Base-by-base conservation (phyloP, 202 grass and related monocot genomes). In the Musa balbisiana region DNA sequence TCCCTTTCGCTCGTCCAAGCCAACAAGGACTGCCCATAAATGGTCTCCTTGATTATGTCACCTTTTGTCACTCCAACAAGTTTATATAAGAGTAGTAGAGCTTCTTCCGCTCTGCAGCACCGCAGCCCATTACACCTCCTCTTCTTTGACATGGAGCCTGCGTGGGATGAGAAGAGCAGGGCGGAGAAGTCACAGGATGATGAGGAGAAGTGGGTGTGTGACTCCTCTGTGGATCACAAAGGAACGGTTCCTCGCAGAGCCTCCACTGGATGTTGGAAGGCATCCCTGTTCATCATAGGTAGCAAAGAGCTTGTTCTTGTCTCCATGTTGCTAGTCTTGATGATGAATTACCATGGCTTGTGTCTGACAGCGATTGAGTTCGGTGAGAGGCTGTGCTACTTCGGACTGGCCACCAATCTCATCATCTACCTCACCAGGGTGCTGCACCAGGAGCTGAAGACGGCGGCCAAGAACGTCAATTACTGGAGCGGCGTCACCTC, bases 401-500 rank as follows among this genome's bases (percentile, higher is more conserved):
- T 80, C 25, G 92, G 92, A 2, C 72, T 96, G 2, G 77, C 83
- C 0, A 84, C 85, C 6, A 92, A 87, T 82, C 65, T 96, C n/a
- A 92, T 96, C 72, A 72, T 92, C 3, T 96, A 96, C 78, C 78
- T 96, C 67, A 92, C 75, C 19, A 88, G 83, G 71, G 89, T 90
- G 56, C 73, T 96, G n/a, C 84, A 90, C 8, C 77, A 96, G 87
- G 92, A 96, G 20, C 80, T 90, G 79, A 86, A 90, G 77, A 80
- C 82, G 2, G 89, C 92, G 0, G 92, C 89, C 15, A 75, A 75
- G 83, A 96, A 88, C 21, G 84, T 81, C 52, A 92, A 96, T 75
- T 92, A 92, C 83, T 96, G 92, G 92, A 73, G 56, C 49, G 87
- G 92, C 65, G 82, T 96, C 76, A 92, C 92, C 74, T 82, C 89